phyloP scores from a whole-genome alignment of 1,139 yeast species.

The Candida sp. region DNA sequence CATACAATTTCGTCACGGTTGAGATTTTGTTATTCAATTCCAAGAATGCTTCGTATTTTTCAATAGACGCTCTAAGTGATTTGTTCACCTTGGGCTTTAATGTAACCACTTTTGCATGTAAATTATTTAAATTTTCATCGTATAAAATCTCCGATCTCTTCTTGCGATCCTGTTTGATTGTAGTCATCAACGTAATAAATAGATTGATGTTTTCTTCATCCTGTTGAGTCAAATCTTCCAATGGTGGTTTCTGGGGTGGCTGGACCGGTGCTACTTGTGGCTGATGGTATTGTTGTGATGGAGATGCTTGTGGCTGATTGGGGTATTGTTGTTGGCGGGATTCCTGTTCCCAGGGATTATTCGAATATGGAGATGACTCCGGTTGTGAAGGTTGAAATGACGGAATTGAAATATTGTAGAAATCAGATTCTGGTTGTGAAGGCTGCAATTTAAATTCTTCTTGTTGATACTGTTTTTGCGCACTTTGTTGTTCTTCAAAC shows the following conservation, averaged over 20 bases:
- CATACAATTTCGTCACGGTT: constrained; percentile 76
- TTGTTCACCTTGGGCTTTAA: constrained; percentile 75
- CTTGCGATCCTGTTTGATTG: constrained; percentile 48
- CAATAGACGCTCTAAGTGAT: constrained; percentile 59
- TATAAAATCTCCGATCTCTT: constrained; percentile 50
- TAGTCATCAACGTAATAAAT: constrained; percentile 64
- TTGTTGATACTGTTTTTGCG: constrained; percentile 12
- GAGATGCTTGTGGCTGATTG: background rate
- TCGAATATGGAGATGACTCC: constrained; percentile 5
- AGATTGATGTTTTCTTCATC: constrained; percentile 70
- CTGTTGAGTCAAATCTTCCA: constrained; percentile 44
- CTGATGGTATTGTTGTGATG: constrained; percentile 9
- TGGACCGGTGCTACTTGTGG: constrained; percentile 12
- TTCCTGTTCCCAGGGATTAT: constrained; percentile 5
- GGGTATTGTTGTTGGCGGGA: constrained; percentile 9
- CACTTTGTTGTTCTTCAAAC: constrained; percentile 44
- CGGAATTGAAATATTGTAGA: constrained; percentile 7
- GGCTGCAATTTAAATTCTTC: constrained; percentile 8
- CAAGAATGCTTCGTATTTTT: constrained; percentile 66
- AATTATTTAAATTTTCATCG: constrained; percentile 59
- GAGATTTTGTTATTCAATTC: constrained; percentile 82
- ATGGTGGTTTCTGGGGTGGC: constrained; percentile 10
- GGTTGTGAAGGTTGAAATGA: constrained; percentile 2
- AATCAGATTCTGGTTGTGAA: constrained; percentile 4
- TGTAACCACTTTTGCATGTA: constrained; percentile 61